A percentile compares a stretch with the other conserved stretches of the same genome.
phyloP scores from a whole-genome alignment of 106 monocot species.

The Vanilla planifolia region DNA sequence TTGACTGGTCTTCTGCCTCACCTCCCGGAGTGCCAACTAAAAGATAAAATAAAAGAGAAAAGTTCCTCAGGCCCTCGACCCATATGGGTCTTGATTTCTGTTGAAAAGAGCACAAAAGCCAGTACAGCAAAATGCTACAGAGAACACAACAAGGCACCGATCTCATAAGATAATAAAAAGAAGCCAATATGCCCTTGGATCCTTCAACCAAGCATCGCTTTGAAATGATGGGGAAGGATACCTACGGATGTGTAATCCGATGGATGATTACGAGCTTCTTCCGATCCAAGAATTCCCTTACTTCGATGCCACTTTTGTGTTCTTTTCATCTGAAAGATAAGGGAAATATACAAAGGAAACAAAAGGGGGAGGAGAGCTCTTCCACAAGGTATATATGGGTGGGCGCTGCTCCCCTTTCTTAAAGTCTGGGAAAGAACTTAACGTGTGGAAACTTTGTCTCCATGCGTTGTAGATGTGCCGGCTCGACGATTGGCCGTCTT shows the following conservation, averaged over 20 bases:
- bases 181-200: not conserved
- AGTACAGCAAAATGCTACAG: not conserved
- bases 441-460: conserved; percentile 4
- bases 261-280: not conserved
- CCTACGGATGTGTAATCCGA: not conserved
- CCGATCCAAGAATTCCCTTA: not conserved
- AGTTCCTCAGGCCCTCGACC: not conserved
- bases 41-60: not conserved
- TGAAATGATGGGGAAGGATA: not conserved
- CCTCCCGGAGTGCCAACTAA: not conserved
- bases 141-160: not conserved
- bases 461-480: not conserved
- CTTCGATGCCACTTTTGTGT: not conserved
- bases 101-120: not conserved
- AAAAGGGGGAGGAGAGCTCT: not conserved
- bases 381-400: not conserved
- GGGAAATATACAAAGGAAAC: not conserved
- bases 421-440: conserved; percentile 1
- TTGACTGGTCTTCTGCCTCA: not conserved
- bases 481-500: not conserved
- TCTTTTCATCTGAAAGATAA: not conserved
- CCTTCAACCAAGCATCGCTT: conserved; percentile 1
- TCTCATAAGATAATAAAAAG: not conserved
- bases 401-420: not conserved
- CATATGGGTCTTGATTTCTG: not conserved